phyloP scores from a whole-genome alignment of 1,284 basidiomycete species.

The Cryptococcus sp. region DNA sequence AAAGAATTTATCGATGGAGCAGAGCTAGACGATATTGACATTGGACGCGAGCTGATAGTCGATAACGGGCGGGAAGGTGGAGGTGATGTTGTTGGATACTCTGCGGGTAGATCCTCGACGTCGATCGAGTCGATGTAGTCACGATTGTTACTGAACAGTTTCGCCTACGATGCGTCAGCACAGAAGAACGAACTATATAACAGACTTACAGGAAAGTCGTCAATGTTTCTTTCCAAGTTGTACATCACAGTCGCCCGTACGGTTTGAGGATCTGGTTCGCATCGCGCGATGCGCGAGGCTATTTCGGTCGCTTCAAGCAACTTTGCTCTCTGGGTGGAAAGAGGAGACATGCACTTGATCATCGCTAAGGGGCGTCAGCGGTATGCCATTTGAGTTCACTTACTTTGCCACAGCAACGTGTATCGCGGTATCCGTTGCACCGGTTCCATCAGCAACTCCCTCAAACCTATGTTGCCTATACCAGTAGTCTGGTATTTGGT shows the following conservation, averaged over 20 bases:
- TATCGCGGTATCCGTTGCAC: slow-evolving; percentile 98
- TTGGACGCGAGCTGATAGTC: slow-evolving; percentile 16
- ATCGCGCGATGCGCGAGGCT: slow-evolving; percentile 86
- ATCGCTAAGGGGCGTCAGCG: slow-evolving; percentile 57
- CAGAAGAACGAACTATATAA: not conserved
- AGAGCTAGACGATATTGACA: slow-evolving; percentile 34
- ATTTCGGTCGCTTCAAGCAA: slow-evolving; percentile 83
- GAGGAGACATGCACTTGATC: slow-evolving; percentile 78
- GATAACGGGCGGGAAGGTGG: slow-evolving; percentile 22
- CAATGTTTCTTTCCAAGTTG: slow-evolving; percentile 79
- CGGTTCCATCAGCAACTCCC: slow-evolving; percentile 97
- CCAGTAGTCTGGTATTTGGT: slow-evolving; percentile 86
- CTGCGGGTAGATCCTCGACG: slow-evolving; percentile 76
- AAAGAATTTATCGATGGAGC: slow-evolving; percentile 51
- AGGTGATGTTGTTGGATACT: slow-evolving; percentile 46
- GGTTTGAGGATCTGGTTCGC: slow-evolving; percentile 89
- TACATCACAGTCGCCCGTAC: slow-evolving; percentile 86
- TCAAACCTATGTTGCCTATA: slow-evolving; percentile 79
- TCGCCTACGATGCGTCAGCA: slow-evolving; percentile 56
- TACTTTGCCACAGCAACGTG: slow-evolving; percentile 82
- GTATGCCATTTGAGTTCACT: slow-evolving; percentile 4
- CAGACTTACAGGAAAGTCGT: slow-evolving; percentile 73
- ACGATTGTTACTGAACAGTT: slow-evolving; percentile 79
- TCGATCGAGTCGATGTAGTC: slow-evolving; percentile 92
- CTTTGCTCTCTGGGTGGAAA: slow-evolving; percentile 75